These are phyloP conservation scores for Nepenthes gracilis DNA, from an alignment of 148 eudicot species.

Conservation along the genomic window DNA sequence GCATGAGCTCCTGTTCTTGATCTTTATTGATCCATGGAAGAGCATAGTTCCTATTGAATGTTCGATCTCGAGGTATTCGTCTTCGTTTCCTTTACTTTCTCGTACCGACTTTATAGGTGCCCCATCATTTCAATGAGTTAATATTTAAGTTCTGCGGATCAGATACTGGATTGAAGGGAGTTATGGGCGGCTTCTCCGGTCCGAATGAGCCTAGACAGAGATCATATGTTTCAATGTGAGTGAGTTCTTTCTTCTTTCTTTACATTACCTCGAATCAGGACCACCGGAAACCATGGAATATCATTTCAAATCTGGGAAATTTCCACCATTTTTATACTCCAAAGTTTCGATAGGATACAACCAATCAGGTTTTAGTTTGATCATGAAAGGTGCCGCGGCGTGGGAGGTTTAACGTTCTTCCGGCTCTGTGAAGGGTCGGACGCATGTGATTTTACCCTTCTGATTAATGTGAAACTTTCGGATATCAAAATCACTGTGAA, in stretches of 20 bases:
- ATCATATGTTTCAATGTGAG: conserved; percentile 36
- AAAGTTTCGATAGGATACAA: too few relatives aligned
- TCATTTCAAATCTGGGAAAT: not conserved
- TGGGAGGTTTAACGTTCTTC: too few relatives aligned
- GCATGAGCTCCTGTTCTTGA: too few relatives aligned
- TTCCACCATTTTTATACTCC: too few relatives aligned
- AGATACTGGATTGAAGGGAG: not conserved
- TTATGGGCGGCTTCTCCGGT: conserved; percentile 24
- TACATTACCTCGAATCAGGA: not conserved
- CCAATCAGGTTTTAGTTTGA: too few relatives aligned
- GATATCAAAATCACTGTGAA: too few relatives aligned
- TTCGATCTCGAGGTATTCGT: not conserved
- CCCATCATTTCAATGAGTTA: too few relatives aligned
- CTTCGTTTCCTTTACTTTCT: not conserved
- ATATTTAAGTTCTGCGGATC: not conserved
- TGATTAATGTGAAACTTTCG: too few relatives aligned
- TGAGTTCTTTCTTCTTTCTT: not conserved
- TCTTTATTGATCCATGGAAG: not conserved
- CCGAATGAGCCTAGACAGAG: conserved; percentile 33
- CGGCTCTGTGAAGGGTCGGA: too few relatives aligned
- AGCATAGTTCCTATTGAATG: not conserved
- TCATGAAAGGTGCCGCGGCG: too few relatives aligned
- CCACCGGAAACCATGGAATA: not conserved
- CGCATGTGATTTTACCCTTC: too few relatives aligned
- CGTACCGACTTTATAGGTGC: too few relatives aligned